A percentile compares a stretch with the other conserved stretches of the same genome.
These are phyloP conservation scores for Colletotrichum graminicola DNA, from an alignment of 2,329 filamentous ascomycete species.

Conservation along the genomic window DNA sequence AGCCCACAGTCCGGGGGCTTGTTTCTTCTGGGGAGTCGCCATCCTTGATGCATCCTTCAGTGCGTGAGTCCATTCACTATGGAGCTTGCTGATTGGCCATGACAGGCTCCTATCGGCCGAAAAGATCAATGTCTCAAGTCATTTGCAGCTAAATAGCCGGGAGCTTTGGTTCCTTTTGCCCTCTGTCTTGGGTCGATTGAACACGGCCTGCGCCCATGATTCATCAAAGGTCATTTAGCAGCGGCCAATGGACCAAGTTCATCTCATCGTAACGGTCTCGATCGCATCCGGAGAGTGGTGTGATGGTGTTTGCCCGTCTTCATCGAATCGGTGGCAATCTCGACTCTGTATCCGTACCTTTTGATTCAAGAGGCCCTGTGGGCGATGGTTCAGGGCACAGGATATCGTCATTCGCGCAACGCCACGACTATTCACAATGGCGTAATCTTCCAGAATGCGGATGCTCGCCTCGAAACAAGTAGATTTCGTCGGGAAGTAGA, in stretches of 20 bases:
- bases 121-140: constrained; percentile 33
- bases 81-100: constrained; percentile 23
- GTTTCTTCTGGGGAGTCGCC: constrained; percentile 30
- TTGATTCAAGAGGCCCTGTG: background rate
- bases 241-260: background rate
- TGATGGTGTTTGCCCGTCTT: constrained; percentile 20
- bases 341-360: constrained; percentile 14
- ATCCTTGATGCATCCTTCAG: constrained; percentile 39
- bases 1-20: constrained; percentile 14
- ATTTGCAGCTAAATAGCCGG: constrained; percentile 2
- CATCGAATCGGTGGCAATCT: background rate
- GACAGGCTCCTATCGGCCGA: background rate
- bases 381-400: background rate
- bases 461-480: background rate
- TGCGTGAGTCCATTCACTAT: constrained; percentile 10
- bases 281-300: constrained; percentile 28
- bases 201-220: constrained; percentile 17
- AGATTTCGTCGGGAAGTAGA: background rate
- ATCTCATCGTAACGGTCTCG: constrained; percentile 15
- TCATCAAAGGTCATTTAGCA: constrained; percentile 8
- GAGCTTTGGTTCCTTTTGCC: constrained; percentile 18
- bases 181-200: constrained; percentile 10
- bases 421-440: background rate
- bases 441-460: background rate
- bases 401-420: constrained; percentile 10